A percentile compares a stretch with the other conserved stretches of the same genome.
Conservation (phyloP, 2,329 filamentous ascomycete species). For the Ophiognomonia clavigignenti-juglandacearum region DNA sequence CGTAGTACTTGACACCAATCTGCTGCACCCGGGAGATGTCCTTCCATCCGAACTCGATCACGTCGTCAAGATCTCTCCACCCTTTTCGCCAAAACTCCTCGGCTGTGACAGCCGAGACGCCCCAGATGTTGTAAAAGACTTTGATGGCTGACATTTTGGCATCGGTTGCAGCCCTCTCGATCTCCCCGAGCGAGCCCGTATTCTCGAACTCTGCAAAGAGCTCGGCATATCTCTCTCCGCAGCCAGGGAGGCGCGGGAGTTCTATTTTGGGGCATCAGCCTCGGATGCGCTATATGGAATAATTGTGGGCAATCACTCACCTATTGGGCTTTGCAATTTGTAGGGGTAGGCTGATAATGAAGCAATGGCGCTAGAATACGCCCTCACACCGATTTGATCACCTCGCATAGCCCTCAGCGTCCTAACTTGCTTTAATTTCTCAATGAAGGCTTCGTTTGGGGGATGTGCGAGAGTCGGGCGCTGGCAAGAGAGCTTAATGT, state of each 20-base stretch:
- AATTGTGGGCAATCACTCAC: slow-evolving; percentile 26
- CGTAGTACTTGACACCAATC: slow-evolving; percentile 90
- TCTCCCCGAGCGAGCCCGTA: slow-evolving; percentile 57
- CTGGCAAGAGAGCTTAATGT: slow-evolving; percentile 72
- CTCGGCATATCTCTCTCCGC: slow-evolving; percentile 71
- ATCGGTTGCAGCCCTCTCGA: slow-evolving; percentile 59
- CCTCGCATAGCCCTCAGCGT: slow-evolving; percentile 64
- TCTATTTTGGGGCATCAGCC: slow-evolving; percentile 30
- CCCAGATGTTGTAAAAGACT: slow-evolving; percentile 82
- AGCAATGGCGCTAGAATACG: slow-evolving; percentile 85
- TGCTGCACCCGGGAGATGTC: slow-evolving; percentile 76
- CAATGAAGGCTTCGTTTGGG: slow-evolving; percentile 72
- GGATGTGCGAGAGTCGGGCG: slow-evolving; percentile 65
- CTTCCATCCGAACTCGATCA: slow-evolving; percentile 78
- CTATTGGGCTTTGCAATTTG: slow-evolving; percentile 33
- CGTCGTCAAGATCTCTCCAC: slow-evolving; percentile 81
- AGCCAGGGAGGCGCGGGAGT: slow-evolving; percentile 64
- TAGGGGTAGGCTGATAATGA: slow-evolving; percentile 75
- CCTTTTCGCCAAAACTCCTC: slow-evolving; percentile 74
- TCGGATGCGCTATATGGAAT: background rate
- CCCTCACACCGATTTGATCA: slow-evolving; percentile 75
- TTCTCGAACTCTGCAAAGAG: slow-evolving; percentile 71
- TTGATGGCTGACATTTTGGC: slow-evolving; percentile 59
- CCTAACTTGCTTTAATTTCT: slow-evolving; percentile 69
- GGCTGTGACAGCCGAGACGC: slow-evolving; percentile 79